Evolutionary conservation across 1,284 basidiomycete genomes (phyloP), one percentile per base, ranked within the genome.

Genomic region (Ceratobasidium theobromae): DNA sequence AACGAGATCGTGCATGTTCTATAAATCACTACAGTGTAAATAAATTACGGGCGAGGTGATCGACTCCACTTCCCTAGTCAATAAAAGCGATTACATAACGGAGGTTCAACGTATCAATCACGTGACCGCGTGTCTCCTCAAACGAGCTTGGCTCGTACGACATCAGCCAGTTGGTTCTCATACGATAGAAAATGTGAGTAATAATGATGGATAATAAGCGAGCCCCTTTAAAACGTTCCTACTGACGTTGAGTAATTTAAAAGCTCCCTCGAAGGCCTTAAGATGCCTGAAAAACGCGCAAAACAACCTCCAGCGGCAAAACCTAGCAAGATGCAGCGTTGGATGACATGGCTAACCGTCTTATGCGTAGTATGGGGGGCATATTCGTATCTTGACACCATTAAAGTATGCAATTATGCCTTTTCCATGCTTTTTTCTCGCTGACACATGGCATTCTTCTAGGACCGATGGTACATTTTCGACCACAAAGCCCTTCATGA

Each of bases 381-480:
- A 9, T 86, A 78, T 53, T 67, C 75, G 14, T 84, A 77, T 75
- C 73, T 86, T n/a, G 85, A 87, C 72, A 76, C 76, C 9, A 83
- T 87, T 69, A 84, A 84, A 76, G 85, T 85, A 65, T 55, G 77
- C 69, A 5, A 1, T 23, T 33, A 35, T 32, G 12, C 9, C 30
- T 11, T 35, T 51, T 11, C 43, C n/a, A 40, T 16, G 6, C 45
- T 85, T 84, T 75, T 81, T 38, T 77, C 79, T 58, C 84, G 80
- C 45, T 43, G 32, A 48, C 43, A 21, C 43, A 18, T 43, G n/a
- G 18, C 14, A 32, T 32, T 23, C 11, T n/a, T 55, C 6, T 68
- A 82, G 81, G 75, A 79, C 67, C 77, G 77, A 32, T 85, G 81
- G 82, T 94, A 93, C 77, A 83, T 89, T 68, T 83, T 95, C 70